A percentile compares a stretch with the other conserved stretches of the same genome.
phyloP scores from a whole-genome alignment of 2,329 filamentous ascomycete genomes.

The Myriosclerotinia scirpicola region DNA sequence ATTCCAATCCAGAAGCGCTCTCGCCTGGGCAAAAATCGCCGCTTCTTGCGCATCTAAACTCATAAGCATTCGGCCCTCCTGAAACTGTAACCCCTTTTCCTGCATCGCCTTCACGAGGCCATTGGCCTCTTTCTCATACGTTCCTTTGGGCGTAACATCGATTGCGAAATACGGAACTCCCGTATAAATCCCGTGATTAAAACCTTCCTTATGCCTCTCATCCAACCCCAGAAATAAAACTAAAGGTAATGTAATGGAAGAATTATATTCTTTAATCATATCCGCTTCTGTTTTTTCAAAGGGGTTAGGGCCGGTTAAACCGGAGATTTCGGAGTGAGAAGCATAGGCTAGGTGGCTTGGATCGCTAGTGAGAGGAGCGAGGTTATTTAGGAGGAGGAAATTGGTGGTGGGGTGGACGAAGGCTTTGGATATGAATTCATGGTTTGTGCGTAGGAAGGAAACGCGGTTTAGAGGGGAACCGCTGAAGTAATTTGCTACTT shows the following conservation, averaged over 20 bases:
- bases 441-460: conserved; percentile 72
- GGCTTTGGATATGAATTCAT: conserved; percentile 67
- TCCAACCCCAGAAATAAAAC: conserved; percentile 85
- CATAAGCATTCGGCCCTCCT: conserved; percentile 60
- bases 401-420: conserved; percentile 63
- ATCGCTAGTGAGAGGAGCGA: conserved; percentile 67
- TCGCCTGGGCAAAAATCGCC: conserved; percentile 85
- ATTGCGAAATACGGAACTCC: conserved; percentile 87
- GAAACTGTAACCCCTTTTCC: conserved; percentile 63
- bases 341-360: conserved; percentile 65
- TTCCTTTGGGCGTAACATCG: conserved; percentile 75
- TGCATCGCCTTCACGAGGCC: conserved; percentile 59
- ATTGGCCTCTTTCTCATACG: conserved; percentile 61
- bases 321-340: conserved; percentile 64
- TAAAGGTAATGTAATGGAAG: conserved; percentile 62
- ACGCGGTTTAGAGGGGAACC: conserved; percentile 76
- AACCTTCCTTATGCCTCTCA: conserved; percentile 55
- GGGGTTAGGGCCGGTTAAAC: conserved; percentile 68
- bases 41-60: conserved; percentile 56
- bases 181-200: conserved; percentile 63
- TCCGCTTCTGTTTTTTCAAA: conserved; percentile 74
- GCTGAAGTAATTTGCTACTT: conserved; percentile 82
- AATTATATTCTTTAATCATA: conserved; percentile 71
- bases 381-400: conserved; percentile 78
- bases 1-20: conserved; percentile 93